phyloP scores from a whole-genome alignment of 2,329 filamentous ascomycete genomes.

The Diaporthe destruens region DNA sequence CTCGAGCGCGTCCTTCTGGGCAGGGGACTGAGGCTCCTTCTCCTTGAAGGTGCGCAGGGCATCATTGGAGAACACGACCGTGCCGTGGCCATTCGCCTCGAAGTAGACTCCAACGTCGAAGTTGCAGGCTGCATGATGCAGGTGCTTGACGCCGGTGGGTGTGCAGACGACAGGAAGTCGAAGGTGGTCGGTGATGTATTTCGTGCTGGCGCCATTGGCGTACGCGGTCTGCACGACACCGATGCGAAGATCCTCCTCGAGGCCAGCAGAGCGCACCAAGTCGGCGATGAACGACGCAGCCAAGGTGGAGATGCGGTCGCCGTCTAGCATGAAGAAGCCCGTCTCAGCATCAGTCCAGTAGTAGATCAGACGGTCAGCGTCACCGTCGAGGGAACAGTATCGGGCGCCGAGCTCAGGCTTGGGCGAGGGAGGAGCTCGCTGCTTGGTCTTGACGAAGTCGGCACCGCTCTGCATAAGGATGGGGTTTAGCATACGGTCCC shows the following conservation, averaged over 20 bases:
- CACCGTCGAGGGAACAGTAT: slow-evolving; percentile 92
- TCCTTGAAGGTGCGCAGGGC: slow-evolving; percentile 83
- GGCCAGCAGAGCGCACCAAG: slow-evolving; percentile 82
- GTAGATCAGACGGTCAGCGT: slow-evolving; percentile 95
- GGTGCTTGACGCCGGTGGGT: slow-evolving; percentile 94
- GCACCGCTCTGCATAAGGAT: slow-evolving; percentile 78
- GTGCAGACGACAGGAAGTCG: slow-evolving; percentile 93
- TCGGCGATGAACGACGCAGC: slow-evolving; percentile 95
- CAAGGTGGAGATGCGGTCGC: slow-evolving; percentile 95
- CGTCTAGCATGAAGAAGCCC: slow-evolving; percentile 92
- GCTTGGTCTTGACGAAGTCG: slow-evolving; percentile 97
- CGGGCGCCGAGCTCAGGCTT: slow-evolving; percentile 82
- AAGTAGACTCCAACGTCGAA: slow-evolving; percentile 99
- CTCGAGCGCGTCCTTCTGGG: slow-evolving; percentile 89
- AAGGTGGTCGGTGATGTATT: slow-evolving; percentile 89
- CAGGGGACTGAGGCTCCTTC: slow-evolving; percentile 88
- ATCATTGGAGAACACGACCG: slow-evolving; percentile 90
- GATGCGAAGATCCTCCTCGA: slow-evolving; percentile 85
- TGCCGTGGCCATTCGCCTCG: slow-evolving; percentile 98
- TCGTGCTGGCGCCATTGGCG: slow-evolving; percentile 94
- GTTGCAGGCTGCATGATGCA: slow-evolving; percentile 95
- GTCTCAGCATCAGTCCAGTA: slow-evolving; percentile 89
- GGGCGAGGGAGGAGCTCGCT: slow-evolving; percentile 86
- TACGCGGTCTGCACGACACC: slow-evolving; percentile 98
- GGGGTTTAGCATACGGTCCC: slow-evolving; percentile 37